Evolutionary conservation across 306 rosid species (phyloP), one percentile per base, ranked within the genome.

Genomic region (Medicago ruthenica): DNA sequence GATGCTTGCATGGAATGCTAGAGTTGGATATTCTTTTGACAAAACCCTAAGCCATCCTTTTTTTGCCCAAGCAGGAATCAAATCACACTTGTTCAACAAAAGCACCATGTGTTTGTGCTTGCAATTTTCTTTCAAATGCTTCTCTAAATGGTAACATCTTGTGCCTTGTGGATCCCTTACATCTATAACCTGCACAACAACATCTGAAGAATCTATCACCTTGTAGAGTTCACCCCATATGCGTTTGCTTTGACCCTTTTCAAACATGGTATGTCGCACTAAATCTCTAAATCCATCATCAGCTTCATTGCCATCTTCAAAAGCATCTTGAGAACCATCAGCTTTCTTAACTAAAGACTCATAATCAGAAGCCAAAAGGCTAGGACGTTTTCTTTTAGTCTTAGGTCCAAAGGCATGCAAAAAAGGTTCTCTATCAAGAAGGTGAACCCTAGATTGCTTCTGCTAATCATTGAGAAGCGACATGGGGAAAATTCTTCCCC

Each of bases 151-250:
- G 89, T 85, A 85, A 74, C 99, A 95, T 64, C 99, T 81, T 10
- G 99, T 95, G 15, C 99, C 99, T 71, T 86, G 93, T 0, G 99
- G 99, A 67, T 92, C 99, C 85, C 97, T 88, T 44, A 96, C 97
- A 82, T 95, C 97, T 80, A 92, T 79, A 83, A 95, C 99, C 98
- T 95, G 92, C 70, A 92, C 96, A 81, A 95, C 97, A 81, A 95
- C 98, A 86, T 92, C 97, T 0, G 98, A 95, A 63, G 97, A 95
- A 83, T 95, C 98, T n/a, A 95, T 87, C 24, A 95, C 98, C 86
- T 95, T 92, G 90, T 95, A 95, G 45, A 95, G 97, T 81, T 95
- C 97, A 10, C 97, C 97, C 98, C 98, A 95, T 58, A 95, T 95
- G 41, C 96, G 97, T 85, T 95, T 95, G 86, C 98, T 95, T 79